Percentiles rank a stretch among this genome's conserved stretches.
Evolutionary conservation across 1,284 basidiomycete genomes (phyloP).

Genomic region (Leccinum griseonigrum): DNA sequence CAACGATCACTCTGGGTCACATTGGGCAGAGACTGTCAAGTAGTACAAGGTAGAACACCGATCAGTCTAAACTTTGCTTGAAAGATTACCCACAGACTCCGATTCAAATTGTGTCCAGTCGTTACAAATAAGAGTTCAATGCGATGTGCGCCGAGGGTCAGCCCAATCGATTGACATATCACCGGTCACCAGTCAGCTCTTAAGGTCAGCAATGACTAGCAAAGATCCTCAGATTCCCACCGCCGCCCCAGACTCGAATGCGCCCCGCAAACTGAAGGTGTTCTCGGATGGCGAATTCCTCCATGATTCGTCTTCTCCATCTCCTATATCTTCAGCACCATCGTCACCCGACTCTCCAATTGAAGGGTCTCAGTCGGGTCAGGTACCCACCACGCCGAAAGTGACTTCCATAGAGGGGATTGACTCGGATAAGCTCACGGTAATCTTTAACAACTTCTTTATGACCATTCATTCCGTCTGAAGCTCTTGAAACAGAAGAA

Average conservation of each 20-base stretch:
- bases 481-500: not conserved
- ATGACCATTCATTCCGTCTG: not conserved
- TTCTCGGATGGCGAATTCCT: not conserved
- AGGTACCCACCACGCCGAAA: not conserved
- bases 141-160: too few relatives aligned
- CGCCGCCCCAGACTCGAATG: not conserved
- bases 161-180: not conserved
- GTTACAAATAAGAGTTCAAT: too few relatives aligned
- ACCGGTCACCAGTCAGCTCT: too few relatives aligned
- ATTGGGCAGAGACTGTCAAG: too few relatives aligned
- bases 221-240: not conserved
- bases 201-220: not conserved
- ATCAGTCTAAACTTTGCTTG: too few relatives aligned
- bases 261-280: not conserved
- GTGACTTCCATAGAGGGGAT: not conserved
- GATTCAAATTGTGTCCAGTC: too few relatives aligned
- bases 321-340: not conserved
- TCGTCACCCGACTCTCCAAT: not conserved
- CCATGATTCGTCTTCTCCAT: not conserved
- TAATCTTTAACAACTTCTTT: not conserved
- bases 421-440: not conserved
- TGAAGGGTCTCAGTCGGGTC: not conserved
- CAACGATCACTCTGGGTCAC: too few relatives aligned
- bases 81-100: too few relatives aligned
- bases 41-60: too few relatives aligned